A percentile compares a stretch with the other conserved stretches of the same genome.
Conservation (phyloP, 108 stramenopile genomes). For the Conticribra weissflogii region DNA sequence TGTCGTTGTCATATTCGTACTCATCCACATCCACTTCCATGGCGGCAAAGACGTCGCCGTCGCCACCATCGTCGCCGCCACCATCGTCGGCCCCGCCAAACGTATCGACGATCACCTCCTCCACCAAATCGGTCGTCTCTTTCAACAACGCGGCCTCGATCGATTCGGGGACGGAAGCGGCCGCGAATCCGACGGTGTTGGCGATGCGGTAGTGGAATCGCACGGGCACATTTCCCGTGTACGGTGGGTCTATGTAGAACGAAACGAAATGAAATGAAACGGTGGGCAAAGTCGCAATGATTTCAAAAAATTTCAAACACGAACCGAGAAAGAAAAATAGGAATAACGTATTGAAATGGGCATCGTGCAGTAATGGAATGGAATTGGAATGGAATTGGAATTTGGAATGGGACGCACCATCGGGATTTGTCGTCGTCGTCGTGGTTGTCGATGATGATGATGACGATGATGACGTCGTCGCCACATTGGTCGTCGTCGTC, state of each 20-base stretch:
- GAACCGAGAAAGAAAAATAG: background rate
- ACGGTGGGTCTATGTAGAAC: slow-evolving; percentile 20
- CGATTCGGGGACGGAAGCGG: slow-evolving; percentile 11
- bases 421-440: background rate
- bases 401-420: background rate
- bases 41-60: background rate
- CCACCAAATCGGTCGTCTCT: slow-evolving; percentile 13
- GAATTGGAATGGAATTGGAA: no score
- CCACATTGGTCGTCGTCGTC: background rate
- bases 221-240: slow-evolving; percentile 14
- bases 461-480: background rate
- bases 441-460: background rate
- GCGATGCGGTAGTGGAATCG: slow-evolving; percentile 34
- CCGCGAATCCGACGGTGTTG: slow-evolving; percentile 3
- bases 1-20: background rate
- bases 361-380: no score
- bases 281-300: no score
- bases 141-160: slow-evolving; percentile 4
- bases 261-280: no score
- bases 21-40: background rate
- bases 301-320: no score
- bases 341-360: no score
- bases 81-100: slow-evolving; percentile 8
- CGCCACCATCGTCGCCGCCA: background rate
- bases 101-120: slow-evolving; percentile 10